Evolutionary conservation across 495 filamentous ascomycete genomes (phyloP).

Genomic region (Penicillium pulvis): DNA sequence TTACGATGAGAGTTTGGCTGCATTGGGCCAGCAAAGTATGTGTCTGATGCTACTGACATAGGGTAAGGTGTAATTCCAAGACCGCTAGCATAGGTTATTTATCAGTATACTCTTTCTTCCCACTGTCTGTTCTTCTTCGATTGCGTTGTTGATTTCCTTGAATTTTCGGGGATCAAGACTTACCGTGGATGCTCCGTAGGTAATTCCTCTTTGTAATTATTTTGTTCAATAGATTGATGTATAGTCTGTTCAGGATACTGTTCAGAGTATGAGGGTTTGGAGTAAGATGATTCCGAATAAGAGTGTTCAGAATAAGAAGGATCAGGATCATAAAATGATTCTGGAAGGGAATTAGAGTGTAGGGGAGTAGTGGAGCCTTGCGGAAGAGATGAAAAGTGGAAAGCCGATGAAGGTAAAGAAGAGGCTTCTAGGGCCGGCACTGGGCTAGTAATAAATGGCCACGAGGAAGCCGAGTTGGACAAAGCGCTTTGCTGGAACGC

Average conservation of each 20-base stretch:
- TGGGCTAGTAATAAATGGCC: constrained; percentile 17
- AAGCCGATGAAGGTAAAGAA: constrained; percentile 12
- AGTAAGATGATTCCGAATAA: constrained; percentile 1
- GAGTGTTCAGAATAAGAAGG: constrained; percentile 13
- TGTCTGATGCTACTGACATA: constrained; percentile 32
- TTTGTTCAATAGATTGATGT: constrained; percentile 13
- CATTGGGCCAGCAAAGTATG: constrained; percentile 31
- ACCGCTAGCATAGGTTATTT: constrained; percentile 10
- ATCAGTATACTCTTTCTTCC: constrained; percentile 5
- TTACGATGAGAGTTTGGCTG: constrained; percentile 30
- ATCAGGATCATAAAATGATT: constrained; percentile 12
- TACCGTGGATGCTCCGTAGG: constrained; percentile 13
- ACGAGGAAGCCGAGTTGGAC: constrained; percentile 12
- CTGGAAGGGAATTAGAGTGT: constrained; percentile 10
- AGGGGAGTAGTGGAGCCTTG: constrained; percentile 18
- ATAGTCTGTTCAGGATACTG: constrained; percentile 5
- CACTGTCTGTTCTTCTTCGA: not conserved
- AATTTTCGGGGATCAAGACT: constrained; percentile 6
- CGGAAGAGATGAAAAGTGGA: constrained; percentile 10
- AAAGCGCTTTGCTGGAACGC: constrained; percentile 18
- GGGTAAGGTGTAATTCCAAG: constrained; percentile 27
- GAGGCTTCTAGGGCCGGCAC: constrained; percentile 9
- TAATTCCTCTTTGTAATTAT: constrained; percentile 13
- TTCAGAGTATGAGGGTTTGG: constrained; percentile 1
- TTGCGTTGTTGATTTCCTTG: not conserved